Base-by-base conservation (phyloP, 2,329 filamentous ascomycete species). In the Ceratocystis ficicola region DNA sequence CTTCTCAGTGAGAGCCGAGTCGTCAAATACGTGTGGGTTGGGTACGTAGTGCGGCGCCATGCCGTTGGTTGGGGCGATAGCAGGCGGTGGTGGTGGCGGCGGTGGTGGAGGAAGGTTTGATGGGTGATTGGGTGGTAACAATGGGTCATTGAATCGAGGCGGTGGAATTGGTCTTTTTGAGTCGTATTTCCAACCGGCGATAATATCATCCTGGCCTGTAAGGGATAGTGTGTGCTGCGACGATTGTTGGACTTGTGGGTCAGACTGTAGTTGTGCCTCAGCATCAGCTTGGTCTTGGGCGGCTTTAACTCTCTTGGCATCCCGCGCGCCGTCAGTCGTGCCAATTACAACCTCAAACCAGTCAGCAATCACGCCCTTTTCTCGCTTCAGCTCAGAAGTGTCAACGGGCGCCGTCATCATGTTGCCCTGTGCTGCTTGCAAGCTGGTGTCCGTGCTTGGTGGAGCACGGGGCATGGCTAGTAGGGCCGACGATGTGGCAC, bases 361-460 rank as follows among this genome's bases (percentile, higher is more conserved):
- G 65, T 91, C 89, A 0, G 86, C 87, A 25, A 96, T 86, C n/a
- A 97, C 90, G 7, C 90, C 90, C 73, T 96, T 96, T 73, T 95
- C 90, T 50, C 92, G 85, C 62, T 90, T 83, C 30, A 97, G 84
- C 60, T 87, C 84, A 69, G 94, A 87, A 0, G 94, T 99, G 70
- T 96, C 91, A 52, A 95, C 82, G 68, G 96, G 90, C 68, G 86
- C 86, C 5, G 86, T 81, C 1, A 73, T 68, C 4, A 44, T 28
- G 50, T 80, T 81, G 78, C 80, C 85, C 10, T 81, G 78, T 5
- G 80, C 77, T 63, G 80, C 76, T 68, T 77, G 77, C 5, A 76
- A 71, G 65, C 76, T 77, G 22, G 73, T 72, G 6, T 76, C 76
- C 63, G 77, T 77, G 3, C 73, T 70, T 63, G 70, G 69, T 10